Evolutionary conservation across 345 rosid genomes (phyloP).

Genomic region (Acer saccharum): DNA sequence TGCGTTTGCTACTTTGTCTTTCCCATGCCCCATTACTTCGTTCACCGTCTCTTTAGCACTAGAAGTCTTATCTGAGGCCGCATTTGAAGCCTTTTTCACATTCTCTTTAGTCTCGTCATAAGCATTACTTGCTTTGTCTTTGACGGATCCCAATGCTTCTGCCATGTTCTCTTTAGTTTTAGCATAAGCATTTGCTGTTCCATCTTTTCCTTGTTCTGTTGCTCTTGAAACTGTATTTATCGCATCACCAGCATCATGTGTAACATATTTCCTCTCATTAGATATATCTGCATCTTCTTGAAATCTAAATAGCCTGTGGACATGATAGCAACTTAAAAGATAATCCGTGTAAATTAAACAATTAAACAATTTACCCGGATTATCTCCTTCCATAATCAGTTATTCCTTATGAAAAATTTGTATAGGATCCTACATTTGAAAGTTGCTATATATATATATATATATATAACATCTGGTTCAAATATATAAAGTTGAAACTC

Average conservation of each 20-base stretch:
- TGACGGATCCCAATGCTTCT: neutral
- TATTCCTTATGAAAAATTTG: too few species aligned
- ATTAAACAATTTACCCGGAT: too few species aligned
- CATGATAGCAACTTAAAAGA: neutral
- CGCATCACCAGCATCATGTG: neutral
- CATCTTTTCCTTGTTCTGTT: neutral
- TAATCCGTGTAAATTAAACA: too few species aligned
- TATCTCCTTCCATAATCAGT: too few species aligned
- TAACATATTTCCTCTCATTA: too few species aligned
- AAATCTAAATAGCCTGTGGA: slow-evolving; percentile 24
- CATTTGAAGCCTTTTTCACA: slow-evolving; percentile 15
- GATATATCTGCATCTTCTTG: slow-evolving; percentile 1
- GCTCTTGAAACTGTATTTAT: neutral
- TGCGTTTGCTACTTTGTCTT: slow-evolving; percentile 19
- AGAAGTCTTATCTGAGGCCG: too few species aligned
- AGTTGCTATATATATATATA: too few species aligned
- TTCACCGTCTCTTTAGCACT: slow-evolving; percentile 29
- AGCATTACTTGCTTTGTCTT: neutral
- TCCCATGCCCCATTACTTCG: slow-evolving; percentile 24
- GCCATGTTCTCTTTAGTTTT: neutral
- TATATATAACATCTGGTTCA: too few species aligned
- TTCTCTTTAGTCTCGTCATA: slow-evolving; percentile 24
- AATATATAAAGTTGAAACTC: too few species aligned
- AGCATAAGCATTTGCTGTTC: neutral
- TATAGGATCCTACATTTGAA: too few species aligned